phyloP scores from a whole-genome alignment of 148 eudicot species.

The Cornus kousa region DNA sequence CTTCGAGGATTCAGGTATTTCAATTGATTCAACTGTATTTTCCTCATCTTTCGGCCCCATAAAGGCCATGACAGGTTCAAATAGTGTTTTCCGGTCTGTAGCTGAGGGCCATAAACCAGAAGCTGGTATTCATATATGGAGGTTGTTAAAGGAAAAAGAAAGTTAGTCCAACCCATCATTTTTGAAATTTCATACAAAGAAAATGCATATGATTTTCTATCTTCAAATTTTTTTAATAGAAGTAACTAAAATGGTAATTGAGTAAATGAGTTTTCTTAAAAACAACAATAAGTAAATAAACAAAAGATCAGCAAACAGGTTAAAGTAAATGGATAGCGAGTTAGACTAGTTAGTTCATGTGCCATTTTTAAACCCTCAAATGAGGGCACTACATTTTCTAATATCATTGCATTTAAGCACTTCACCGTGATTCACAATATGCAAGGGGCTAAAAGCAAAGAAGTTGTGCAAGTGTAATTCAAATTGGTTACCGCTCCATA shows the following conservation, averaged over 20 bases:
- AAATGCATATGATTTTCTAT: not conserved
- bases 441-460: not conserved
- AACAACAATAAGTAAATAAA: no score
- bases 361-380: not conserved
- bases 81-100: conserved; percentile 47
- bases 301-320: not conserved
- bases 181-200: conserved; percentile 6
- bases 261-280: no score
- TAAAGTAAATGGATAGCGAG: not conserved
- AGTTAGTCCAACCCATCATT: not conserved
- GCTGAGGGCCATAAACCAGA: conserved; percentile 63
- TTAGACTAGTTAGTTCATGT: not conserved
- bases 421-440: not conserved
- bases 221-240: not conserved
- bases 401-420: not conserved
- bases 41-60: conserved; percentile 70
- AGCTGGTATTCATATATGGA: conserved; percentile 27
- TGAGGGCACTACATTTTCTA: not conserved
- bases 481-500: not conserved
- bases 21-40: conserved; percentile 30
- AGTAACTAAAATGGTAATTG: not conserved
- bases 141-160: not conserved
- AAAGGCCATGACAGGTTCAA: conserved; percentile 67
- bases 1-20: conserved; percentile 31
- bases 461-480: not conserved